Conservation (phyloP, 2,329 filamentous ascomycete species). For the Xylaria digitata region DNA sequence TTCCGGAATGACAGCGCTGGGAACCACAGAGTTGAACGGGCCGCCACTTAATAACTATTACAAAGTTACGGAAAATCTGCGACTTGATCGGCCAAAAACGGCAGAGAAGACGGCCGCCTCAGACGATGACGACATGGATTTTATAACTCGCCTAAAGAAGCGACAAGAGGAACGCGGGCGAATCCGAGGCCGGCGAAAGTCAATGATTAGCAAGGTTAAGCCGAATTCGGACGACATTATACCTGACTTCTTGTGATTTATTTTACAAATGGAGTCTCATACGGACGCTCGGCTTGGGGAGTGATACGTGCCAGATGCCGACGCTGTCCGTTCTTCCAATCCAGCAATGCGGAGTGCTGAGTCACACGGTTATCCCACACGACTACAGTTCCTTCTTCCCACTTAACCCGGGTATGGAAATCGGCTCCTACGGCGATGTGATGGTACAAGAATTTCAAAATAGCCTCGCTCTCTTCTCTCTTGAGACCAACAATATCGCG, state of each 20-base stretch:
- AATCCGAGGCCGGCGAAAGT: constrained; percentile 40
- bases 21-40: background rate
- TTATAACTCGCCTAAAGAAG: constrained; percentile 43
- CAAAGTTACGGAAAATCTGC: background rate
- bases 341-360: constrained; percentile 80
- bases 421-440: constrained; percentile 79
- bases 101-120: constrained; percentile 27
- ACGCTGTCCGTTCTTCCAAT: constrained; percentile 83
- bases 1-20: background rate
- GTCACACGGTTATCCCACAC: constrained; percentile 89
- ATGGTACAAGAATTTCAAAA: constrained; percentile 82
- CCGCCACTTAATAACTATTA: background rate
- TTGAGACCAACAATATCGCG: constrained; percentile 84
- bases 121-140: constrained; percentile 39
- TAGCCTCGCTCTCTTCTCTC: constrained; percentile 83
- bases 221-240: constrained; percentile 41
- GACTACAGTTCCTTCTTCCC: constrained; percentile 83
- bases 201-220: constrained; percentile 33
- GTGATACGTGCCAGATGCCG: constrained; percentile 85
- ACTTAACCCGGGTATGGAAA: constrained; percentile 79
- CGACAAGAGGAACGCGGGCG: constrained; percentile 43
- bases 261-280: constrained; percentile 68
- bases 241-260: constrained; percentile 45
- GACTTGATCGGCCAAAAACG: constrained; percentile 10
- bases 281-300: constrained; percentile 82